Evolutionary conservation across 352 stramenopile species (phyloP).

Genomic region (Globisporangium nagaii): DNA sequence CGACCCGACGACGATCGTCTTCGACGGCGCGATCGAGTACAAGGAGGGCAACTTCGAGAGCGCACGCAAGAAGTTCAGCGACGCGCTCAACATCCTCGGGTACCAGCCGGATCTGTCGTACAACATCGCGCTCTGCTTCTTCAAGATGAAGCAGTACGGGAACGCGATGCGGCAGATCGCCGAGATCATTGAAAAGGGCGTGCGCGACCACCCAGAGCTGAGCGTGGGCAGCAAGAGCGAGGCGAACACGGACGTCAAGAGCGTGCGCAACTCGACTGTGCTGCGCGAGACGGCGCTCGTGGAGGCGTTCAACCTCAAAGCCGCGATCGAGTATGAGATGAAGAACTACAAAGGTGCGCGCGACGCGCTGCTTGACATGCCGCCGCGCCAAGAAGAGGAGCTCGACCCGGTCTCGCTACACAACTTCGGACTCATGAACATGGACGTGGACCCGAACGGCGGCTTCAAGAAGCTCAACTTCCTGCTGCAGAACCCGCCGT

Average conservation of each 20-base stretch:
- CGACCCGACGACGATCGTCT: constrained; percentile 89
- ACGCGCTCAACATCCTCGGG: constrained; percentile 90
- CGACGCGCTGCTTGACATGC: constrained; percentile 92
- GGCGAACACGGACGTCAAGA: constrained; percentile 80
- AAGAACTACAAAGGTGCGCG: constrained; percentile 87
- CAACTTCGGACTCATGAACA: constrained; percentile 92
- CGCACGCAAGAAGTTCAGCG: constrained; percentile 88
- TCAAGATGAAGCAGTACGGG: constrained; percentile 90
- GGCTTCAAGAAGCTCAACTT: constrained; percentile 96
- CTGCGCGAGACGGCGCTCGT: constrained; percentile 91
- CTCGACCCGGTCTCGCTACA: constrained; percentile 90
- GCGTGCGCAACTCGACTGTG: constrained; percentile 90
- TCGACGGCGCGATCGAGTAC: constrained; percentile 80
- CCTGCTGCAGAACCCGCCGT: constrained; percentile 91
- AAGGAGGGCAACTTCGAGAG: constrained; percentile 87
- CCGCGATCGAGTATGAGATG: constrained; percentile 93
- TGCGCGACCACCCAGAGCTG: constrained; percentile 90
- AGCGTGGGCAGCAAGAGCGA: constrained; percentile 91
- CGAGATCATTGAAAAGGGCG: constrained; percentile 92
- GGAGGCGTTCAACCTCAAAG: constrained; percentile 95
- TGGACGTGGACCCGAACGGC: constrained; percentile 89
- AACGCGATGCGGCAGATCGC: constrained; percentile 89
- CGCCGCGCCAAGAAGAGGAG: constrained; percentile 87
- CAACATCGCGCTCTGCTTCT: constrained; percentile 95
- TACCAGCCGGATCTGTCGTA: constrained; percentile 93